Conservation (phyloP, 1,284 basidiomycete species). For the Acaromyces ingoldii region DNA sequence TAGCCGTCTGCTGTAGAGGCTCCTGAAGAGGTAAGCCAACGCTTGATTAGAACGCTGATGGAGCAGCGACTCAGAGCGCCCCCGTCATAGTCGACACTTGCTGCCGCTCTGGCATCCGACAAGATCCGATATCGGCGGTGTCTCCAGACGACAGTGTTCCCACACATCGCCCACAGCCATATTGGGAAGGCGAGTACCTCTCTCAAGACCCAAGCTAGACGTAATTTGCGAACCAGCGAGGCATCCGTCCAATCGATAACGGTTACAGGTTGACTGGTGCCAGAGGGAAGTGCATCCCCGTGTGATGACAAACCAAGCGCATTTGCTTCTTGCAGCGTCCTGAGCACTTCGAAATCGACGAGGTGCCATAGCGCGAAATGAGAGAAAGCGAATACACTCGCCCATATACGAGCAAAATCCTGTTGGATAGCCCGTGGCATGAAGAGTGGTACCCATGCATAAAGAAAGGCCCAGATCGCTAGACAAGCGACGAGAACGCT, state of each 20-base stretch:
- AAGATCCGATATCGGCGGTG: neutral
- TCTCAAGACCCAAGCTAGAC: slow-evolving; percentile 35
- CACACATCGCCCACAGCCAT: slow-evolving; percentile 46
- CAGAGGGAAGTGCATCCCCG: no score
- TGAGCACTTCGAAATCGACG: slow-evolving; percentile 18
- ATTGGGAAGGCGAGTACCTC: slow-evolving; percentile 47
- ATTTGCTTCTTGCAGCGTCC: slow-evolving; percentile 15
- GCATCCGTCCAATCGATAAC: neutral
- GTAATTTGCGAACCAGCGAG: slow-evolving; percentile 4
- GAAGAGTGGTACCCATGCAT: slow-evolving; percentile 12
- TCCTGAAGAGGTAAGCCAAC: no score
- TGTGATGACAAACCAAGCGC: no score
- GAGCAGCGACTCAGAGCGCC: no score
- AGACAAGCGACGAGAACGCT: slow-evolving; percentile 40
- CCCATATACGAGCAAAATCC: no score
- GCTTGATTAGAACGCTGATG: no score
- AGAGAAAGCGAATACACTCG: slow-evolving; percentile 6
- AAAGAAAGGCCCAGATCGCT: slow-evolving; percentile 28
- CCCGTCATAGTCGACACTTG: no score
- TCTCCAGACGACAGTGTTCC: slow-evolving; percentile 11
- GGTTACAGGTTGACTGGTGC: slow-evolving; percentile 1
- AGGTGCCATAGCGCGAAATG: slow-evolving; percentile 20
- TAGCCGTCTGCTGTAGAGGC: no score
- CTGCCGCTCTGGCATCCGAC: slow-evolving; percentile 4
- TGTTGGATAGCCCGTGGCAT: no score